These are phyloP conservation scores for Aspergillus hortae DNA, from an alignment of 2,329 filamentous ascomycete genomes.

Conservation along the genomic window DNA sequence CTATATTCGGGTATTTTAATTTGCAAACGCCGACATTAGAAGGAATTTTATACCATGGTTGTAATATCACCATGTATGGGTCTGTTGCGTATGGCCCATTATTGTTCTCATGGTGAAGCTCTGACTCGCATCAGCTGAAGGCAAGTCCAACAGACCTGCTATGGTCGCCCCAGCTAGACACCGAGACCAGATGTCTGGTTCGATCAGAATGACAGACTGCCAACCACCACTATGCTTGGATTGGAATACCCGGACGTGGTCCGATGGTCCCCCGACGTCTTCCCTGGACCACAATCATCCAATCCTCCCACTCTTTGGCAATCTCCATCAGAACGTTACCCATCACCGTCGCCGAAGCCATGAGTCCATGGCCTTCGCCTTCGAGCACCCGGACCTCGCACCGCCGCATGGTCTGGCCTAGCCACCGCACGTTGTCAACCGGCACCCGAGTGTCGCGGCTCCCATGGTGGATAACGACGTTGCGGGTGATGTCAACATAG, in stretches of 20 bases:
- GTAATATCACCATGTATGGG: no score
- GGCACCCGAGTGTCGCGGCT: slow-evolving; percentile 87
- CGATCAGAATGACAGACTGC: no score
- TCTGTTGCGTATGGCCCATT: no score
- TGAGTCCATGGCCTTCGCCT: slow-evolving; percentile 89
- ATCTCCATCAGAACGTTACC: slow-evolving; percentile 92
- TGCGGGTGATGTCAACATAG: slow-evolving; percentile 90
- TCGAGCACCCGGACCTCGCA: slow-evolving; percentile 90
- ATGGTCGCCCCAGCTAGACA: no score
- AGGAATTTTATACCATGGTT: no score
- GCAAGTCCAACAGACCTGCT: no score
- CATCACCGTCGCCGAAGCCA: slow-evolving; percentile 94
- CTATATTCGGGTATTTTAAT: slow-evolving; percentile 18
- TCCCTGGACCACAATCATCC: slow-evolving; percentile 59
- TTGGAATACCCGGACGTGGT: slow-evolving; percentile 18
- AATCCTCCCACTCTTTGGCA: slow-evolving; percentile 88
- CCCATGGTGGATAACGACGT: slow-evolving; percentile 92
- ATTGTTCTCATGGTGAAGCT: no score
- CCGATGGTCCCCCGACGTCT: slow-evolving; percentile 33
- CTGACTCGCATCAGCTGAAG: no score
- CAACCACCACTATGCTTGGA: slow-evolving; percentile 6
- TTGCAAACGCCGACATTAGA: not conserved
- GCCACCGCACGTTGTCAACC: slow-evolving; percentile 91
- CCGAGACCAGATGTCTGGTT: no score
- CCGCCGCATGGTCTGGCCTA: slow-evolving; percentile 87